Evolutionary conservation across 164 flowering plant genomes (phyloP), one percentile per base, ranked within the genome.

Genomic region (Warburgia ugandensis): DNA sequence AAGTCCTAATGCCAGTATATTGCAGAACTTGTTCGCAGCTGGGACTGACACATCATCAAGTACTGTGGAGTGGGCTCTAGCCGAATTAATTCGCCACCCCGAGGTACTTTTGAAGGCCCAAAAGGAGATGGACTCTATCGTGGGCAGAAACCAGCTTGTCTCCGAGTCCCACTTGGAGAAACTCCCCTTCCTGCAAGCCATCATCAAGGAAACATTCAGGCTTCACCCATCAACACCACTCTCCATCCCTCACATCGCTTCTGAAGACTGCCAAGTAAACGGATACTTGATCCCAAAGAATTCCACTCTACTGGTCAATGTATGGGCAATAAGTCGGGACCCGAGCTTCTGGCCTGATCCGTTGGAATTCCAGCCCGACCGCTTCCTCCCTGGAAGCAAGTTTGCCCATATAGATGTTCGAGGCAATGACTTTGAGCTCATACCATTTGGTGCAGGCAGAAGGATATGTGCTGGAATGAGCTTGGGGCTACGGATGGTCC

Each of bases 191-290:
- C 70, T 88, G 36, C 81, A 83, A 46, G 95, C 94, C 42, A 52
- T 90, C 0, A 39, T 83, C 57, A 90, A 86, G 61, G 97, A 86
- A 52, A 76, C 72, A 2, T 79, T 84, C 65, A 79, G 97, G 16
- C 79, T 86, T 42, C 97, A 90, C 70, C 97, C 97, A 1, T 77
- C 95, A 2, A 82, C 88, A 0, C 97, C 94, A 0, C 84, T 86
- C 38, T 84, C 94, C 11, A 78, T 84, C 0, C 95, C 97, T 0
- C 70, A 91, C 9, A 61, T 73, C 1, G 84, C 94, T 0, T 27
- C 74, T 17, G 72, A 82, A 29, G 62, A 61, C 54, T 84, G 90
- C 54, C 78, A 78, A 42, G 71, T 86, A 63, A 58, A 79, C 28
- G 94, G 94, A 17, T 86, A 80, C 70, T 53, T 63, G 73, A 79